Evolutionary conservation across 2,329 filamentous ascomycete species (phyloP).

Genomic region (Cladosporium sp.): DNA sequence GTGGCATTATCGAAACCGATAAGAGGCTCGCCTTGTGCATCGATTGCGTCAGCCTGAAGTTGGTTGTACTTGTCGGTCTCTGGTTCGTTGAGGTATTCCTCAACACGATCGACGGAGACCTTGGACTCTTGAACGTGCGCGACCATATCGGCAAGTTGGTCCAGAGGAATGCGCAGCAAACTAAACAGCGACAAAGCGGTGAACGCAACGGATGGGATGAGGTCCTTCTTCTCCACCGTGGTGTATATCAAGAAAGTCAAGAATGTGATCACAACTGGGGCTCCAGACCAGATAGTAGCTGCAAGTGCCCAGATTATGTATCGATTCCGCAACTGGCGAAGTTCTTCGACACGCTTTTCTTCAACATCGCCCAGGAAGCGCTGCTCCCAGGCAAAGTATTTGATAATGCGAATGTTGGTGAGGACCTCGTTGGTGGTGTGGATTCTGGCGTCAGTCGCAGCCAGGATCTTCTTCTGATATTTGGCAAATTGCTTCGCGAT

Average conservation of each 20-base stretch:
- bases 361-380: slow-evolving; percentile 82
- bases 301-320: slow-evolving; percentile 91
- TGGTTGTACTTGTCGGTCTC: slow-evolving; percentile 96
- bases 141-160: slow-evolving; percentile 97
- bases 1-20: slow-evolving; percentile 84
- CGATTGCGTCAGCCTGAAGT: slow-evolving; percentile 64
- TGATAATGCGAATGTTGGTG: slow-evolving; percentile 98
- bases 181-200: slow-evolving; percentile 95
- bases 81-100: slow-evolving; percentile 87
- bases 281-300: slow-evolving; percentile 93
- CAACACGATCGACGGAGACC: slow-evolving; percentile 93
- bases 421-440: slow-evolving; percentile 95
- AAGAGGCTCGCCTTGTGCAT: slow-evolving; percentile 64
- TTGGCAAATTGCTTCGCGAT: slow-evolving; percentile 81
- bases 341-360: slow-evolving; percentile 77
- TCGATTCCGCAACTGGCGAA: slow-evolving; percentile 71
- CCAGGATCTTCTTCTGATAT: slow-evolving; percentile 86
- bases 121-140: slow-evolving; percentile 97
- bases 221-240: slow-evolving; percentile 77
- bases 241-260: slow-evolving; percentile 95
- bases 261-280: slow-evolving; percentile 92
- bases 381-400: slow-evolving; percentile 98
- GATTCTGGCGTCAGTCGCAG: slow-evolving; percentile 91
- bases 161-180: slow-evolving; percentile 84
- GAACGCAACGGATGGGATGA: slow-evolving; percentile 91